These are phyloP conservation scores for Rubroshorea leprosula DNA, from an alignment of 345 rosid species.

Conservation along the genomic window DNA sequence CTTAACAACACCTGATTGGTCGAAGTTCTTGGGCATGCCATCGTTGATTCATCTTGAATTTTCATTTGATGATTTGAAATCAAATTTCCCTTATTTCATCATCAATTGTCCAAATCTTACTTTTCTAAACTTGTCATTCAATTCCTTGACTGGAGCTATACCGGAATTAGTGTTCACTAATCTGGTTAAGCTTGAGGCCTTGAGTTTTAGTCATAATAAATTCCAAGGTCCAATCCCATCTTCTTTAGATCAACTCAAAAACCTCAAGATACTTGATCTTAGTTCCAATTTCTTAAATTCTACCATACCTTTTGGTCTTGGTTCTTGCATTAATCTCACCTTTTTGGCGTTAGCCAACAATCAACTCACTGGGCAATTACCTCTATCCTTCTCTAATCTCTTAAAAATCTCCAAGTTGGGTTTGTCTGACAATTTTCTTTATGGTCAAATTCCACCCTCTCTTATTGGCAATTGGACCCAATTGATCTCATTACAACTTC, in stretches of 20 bases:
- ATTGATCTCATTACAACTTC: constrained; percentile 42
- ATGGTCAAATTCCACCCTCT: constrained; percentile 41
- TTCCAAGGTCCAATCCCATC: constrained; percentile 50
- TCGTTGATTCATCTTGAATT: constrained; percentile 43
- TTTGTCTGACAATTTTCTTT: constrained; percentile 32
- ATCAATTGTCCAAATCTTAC: constrained; percentile 36
- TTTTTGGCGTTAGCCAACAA: constrained; percentile 51
- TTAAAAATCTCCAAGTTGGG: constrained; percentile 27
- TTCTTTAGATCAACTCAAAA: constrained; percentile 43
- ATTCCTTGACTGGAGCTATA: constrained; percentile 33
- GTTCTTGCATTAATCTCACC: constrained; percentile 45
- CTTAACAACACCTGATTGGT: constrained; percentile 47
- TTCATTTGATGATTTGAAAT: constrained; percentile 18
- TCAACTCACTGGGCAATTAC: constrained; percentile 43
- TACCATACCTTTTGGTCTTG: constrained; percentile 48
- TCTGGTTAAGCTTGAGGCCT: constrained; percentile 37
- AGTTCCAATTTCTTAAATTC: constrained; percentile 34
- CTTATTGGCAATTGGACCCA: constrained; percentile 44
- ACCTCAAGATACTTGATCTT: constrained; percentile 36
- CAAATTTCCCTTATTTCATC: constrained; percentile 46
- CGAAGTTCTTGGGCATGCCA: constrained; percentile 43
- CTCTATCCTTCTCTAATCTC: constrained; percentile 46
- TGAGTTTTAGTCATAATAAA: constrained; percentile 33
- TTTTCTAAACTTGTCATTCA: constrained; percentile 47
- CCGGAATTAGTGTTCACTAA: constrained; percentile 37